Evolutionary conservation across 2,329 filamentous ascomycete species (phyloP).

Genomic region (Ophiostoma ips): DNA sequence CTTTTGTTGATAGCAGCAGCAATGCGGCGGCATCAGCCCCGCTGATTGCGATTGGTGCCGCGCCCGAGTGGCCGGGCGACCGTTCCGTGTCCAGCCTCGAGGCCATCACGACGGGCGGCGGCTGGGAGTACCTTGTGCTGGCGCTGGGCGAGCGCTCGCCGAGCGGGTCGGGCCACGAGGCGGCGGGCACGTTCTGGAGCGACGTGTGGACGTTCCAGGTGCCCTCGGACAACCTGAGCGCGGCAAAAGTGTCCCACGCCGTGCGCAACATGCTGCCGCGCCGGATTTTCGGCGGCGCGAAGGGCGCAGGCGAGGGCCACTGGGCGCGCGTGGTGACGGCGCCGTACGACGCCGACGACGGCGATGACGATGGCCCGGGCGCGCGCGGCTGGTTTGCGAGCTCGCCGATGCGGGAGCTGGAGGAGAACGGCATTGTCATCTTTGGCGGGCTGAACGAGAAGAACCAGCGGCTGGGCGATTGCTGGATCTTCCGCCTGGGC

Average conservation of each 20-base stretch:
- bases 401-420: constrained; percentile 41
- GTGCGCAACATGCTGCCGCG: constrained; percentile 13
- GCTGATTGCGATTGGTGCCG: not conserved
- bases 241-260: constrained; percentile 42
- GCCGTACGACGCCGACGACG: constrained; percentile 37
- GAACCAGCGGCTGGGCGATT: constrained; percentile 42
- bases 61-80: constrained; percentile 31
- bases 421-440: constrained; percentile 44
- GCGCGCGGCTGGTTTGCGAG: constrained; percentile 45
- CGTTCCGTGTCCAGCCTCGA: constrained; percentile 42
- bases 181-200: constrained; percentile 38
- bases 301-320: constrained; percentile 37
- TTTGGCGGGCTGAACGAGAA: constrained; percentile 44
- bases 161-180: constrained; percentile 33
- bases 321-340: constrained; percentile 37
- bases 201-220: constrained; percentile 54
- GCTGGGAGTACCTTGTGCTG: constrained; percentile 49
- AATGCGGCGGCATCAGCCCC: constrained; percentile 16
- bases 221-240: constrained; percentile 38
- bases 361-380: constrained; percentile 32
- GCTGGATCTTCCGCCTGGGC: constrained; percentile 47
- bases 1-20: constrained; percentile 13
- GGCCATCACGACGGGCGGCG: constrained; percentile 42
- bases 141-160: constrained; percentile 43
- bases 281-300: constrained; percentile 7